Evolutionary conservation across 148 eudicot genomes (phyloP), one percentile per base, ranked within the genome.

Genomic region (Arctostaphylos glauca): DNA sequence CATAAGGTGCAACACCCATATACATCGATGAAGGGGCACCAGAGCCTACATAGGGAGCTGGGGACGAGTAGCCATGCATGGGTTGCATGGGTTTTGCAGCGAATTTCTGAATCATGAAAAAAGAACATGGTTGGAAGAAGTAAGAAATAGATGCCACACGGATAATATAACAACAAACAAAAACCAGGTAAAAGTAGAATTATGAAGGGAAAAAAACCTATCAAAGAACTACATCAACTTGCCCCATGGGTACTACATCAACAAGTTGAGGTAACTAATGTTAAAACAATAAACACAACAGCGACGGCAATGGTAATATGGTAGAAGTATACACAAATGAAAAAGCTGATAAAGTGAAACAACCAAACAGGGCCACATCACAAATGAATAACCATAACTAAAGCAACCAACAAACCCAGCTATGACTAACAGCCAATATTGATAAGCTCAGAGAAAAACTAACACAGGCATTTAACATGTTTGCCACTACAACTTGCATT

Each of bases 1-100:
- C 96, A 85, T 96, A 96, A 77, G 98, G 98, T 59, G 93, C 92
- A 86, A 89, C 88, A 64, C 98, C 93, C 89, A 94, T 87, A 82
- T 93, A 96, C 90, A 89, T 87, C 21, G 91, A 90, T 23, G 92
- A 87, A 46, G 98, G 94, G 41, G 93, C 91, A 86, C 97, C 98
- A 46, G 98, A 88, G 76, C 92, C 94, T 80, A 92, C 88, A 86
- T 96, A 94, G n/a, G 94, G 89, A 74, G 88, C 89, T 81, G 87
- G 79, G 76, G 94, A 81, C 46, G 92, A 74, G 86, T 94, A 96
- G 80, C 91, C 91, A 49, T 89, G 99, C 73, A 85, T 88, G 31
- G 90, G 87, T 58, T 92, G 96, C 91, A 91, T 59, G 56, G 92
- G 95, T 86, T 89, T 96, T 14, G 86, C 83, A 81, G 99, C 91